Percentiles rank a stretch among this genome's conserved stretches.
Evolutionary conservation across 2,329 filamentous ascomycete species (phyloP).

Genomic region (Tolypocladium amazonense): DNA sequence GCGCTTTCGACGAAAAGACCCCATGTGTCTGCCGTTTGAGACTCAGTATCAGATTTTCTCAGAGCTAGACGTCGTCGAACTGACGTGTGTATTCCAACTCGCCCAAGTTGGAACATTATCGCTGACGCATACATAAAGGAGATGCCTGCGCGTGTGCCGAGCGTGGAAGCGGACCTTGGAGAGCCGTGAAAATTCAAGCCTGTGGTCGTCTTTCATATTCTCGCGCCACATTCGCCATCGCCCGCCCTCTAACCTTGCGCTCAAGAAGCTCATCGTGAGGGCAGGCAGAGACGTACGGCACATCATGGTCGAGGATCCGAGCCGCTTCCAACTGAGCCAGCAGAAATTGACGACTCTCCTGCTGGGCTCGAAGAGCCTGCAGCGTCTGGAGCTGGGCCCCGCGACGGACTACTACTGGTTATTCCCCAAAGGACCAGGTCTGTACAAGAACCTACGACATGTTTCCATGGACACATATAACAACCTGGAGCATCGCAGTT

Average conservation of each 20-base stretch:
- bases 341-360: slow-evolving; percentile 16
- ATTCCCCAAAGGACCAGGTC: slow-evolving; percentile 2
- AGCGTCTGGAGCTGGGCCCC: slow-evolving; percentile 14
- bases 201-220: slow-evolving; percentile 23
- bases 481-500: slow-evolving; percentile 2
- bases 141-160: slow-evolving; percentile 22
- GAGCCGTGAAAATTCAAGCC: slow-evolving; percentile 13
- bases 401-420: not conserved
- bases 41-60: slow-evolving; percentile 24
- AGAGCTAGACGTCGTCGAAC: slow-evolving; percentile 19
- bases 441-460: slow-evolving; percentile 5
- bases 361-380: slow-evolving; percentile 14
- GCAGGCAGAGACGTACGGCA: slow-evolving; percentile 18
- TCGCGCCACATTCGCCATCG: not conserved
- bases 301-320: slow-evolving; percentile 14
- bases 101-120: not conserved
- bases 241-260: slow-evolving; percentile 4
- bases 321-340: slow-evolving; percentile 17
- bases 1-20: slow-evolving; percentile 22
- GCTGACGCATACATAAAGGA: slow-evolving; percentile 8
- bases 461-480: slow-evolving; percentile 5
- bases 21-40: slow-evolving; percentile 23
- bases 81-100: slow-evolving; percentile 13
- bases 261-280: slow-evolving; percentile 19
- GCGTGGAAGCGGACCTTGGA: slow-evolving; percentile 19